These are phyloP conservation scores for Actinomucor elegans DNA, from an alignment of 371 early-diverging fungal genomes.

Conservation along the genomic window DNA sequence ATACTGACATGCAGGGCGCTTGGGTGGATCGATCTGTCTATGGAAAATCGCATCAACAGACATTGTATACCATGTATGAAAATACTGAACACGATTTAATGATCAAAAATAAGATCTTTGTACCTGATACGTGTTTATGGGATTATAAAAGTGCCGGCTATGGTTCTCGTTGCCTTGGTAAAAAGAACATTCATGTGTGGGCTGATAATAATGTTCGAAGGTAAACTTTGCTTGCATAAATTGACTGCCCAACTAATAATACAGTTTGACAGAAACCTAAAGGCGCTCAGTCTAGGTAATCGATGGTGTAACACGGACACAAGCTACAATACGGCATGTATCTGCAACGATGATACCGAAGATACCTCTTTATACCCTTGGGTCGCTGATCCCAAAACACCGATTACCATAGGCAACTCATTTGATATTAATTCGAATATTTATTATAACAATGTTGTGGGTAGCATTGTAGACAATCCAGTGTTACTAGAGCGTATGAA, in stretches of 20 bases:
- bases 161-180: constrained; percentile 32
- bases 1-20: constrained; percentile 14
- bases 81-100: constrained; percentile 31
- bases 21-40: constrained; percentile 33
- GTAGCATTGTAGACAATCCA: constrained; percentile 17
- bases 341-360: constrained; percentile 20
- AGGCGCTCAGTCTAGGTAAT: constrained; percentile 23
- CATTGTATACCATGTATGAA: constrained; percentile 40
- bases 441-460: constrained; percentile 26
- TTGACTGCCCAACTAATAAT: not conserved
- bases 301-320: constrained; percentile 28
- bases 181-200: constrained; percentile 38
- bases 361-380: constrained; percentile 29
- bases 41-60: constrained; percentile 17
- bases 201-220: constrained; percentile 39
- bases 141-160: constrained; percentile 37
- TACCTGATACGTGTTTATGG: constrained; percentile 35
- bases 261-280: constrained; percentile 28
- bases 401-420: constrained; percentile 28
- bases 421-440: constrained; percentile 33
- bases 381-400: constrained; percentile 28
- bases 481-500: not conserved
- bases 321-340: constrained; percentile 6
- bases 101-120: constrained; percentile 25
- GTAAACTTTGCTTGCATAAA: constrained; percentile 1